Percentiles rank a stretch among this genome's conserved stretches.
These are phyloP conservation scores for Colletotrichum trifolii DNA, from an alignment of 2,329 filamentous ascomycete genomes.

Conservation along the genomic window DNA sequence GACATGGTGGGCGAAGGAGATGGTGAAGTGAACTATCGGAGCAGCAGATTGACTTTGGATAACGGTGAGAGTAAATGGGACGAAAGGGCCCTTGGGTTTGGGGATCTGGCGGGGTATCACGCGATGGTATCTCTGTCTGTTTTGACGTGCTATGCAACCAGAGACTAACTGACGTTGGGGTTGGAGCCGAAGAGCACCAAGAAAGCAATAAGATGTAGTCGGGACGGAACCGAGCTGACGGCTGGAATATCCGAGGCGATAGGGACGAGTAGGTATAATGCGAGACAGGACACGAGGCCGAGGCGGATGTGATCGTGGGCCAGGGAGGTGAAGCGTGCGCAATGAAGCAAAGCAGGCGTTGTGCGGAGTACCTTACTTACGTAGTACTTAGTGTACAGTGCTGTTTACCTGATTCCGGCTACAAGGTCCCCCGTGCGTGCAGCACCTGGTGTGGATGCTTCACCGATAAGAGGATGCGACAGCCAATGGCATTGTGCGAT, in stretches of 20 bases:
- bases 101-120: conserved; percentile 1
- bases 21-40: neutral
- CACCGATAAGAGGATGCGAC: conserved; percentile 30
- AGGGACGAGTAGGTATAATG: too few species aligned
- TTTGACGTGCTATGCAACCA: conserved; percentile 1
- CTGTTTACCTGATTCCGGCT: conserved; percentile 11
- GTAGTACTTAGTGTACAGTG: neutral
- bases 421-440: conserved; percentile 27
- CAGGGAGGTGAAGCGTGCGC: neutral
- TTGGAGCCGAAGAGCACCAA: neutral
- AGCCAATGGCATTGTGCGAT: conserved; percentile 22
- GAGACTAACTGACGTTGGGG: neutral
- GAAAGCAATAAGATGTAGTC: neutral
- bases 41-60: conserved; percentile 33
- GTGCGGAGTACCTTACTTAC: too few species aligned
- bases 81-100: conserved; percentile 11
- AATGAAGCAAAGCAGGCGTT: too few species aligned
- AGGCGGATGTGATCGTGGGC: conserved; percentile 25
- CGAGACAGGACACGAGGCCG: conserved; percentile 3
- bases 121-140: neutral
- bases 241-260: neutral
- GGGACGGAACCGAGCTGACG: neutral
- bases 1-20: conserved; percentile 41
- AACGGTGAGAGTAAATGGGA: conserved; percentile 20
- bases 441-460: conserved; percentile 19